These are phyloP conservation scores for Lipomyces spencermartinsiae DNA, from an alignment of 805 yeast genomes.

Conservation along the genomic window DNA sequence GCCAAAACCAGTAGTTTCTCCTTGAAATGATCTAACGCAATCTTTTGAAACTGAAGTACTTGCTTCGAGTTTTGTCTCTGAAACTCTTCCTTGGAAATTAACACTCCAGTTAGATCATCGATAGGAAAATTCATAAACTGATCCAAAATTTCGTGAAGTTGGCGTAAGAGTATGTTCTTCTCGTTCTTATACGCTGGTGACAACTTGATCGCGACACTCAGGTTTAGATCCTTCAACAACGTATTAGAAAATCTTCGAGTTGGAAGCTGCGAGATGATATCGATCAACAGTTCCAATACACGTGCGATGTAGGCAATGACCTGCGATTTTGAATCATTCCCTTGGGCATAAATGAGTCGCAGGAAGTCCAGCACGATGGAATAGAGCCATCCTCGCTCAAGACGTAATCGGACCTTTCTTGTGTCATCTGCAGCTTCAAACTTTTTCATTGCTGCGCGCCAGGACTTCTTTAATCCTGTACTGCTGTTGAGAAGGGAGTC, in stretches of 20 bases:
- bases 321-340: conserved; percentile 2
- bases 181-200: conserved; percentile 18
- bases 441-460: conserved; percentile 40
- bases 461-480: conserved; percentile 39
- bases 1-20: conserved; percentile 41
- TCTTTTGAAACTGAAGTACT: conserved; percentile 42
- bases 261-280: conserved; percentile 51
- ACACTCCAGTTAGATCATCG: conserved; percentile 51
- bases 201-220: conserved; percentile 37
- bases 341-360: conserved; percentile 15
- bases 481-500: conserved; percentile 37
- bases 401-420: conserved; percentile 34
- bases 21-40: conserved; percentile 39
- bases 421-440: conserved; percentile 36
- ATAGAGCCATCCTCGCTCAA: conserved; percentile 45
- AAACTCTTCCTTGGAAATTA: conserved; percentile 36
- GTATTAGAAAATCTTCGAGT: conserved; percentile 50
- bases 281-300: conserved; percentile 42
- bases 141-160: conserved; percentile 32
- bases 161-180: conserved; percentile 15
- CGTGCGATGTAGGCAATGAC: conserved; percentile 23
- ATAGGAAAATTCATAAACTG: conserved; percentile 50
- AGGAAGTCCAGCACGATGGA: conserved; percentile 37
- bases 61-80: conserved; percentile 24
- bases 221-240: conserved; percentile 41